Evolutionary conservation across 805 yeast genomes (phyloP).

Genomic region (Metschnikowia reukaufii): DNA sequence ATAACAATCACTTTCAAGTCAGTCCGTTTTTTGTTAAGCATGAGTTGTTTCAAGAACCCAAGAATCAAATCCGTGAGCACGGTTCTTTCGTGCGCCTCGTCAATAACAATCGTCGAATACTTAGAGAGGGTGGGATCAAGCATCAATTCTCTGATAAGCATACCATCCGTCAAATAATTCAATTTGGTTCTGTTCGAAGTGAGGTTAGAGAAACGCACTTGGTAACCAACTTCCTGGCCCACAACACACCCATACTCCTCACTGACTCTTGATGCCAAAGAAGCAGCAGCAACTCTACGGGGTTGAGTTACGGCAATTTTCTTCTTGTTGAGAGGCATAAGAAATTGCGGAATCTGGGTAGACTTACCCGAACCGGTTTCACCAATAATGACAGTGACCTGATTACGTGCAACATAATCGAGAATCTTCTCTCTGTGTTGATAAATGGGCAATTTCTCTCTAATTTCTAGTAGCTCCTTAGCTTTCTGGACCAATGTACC

Average conservation of each 20-base stretch:
- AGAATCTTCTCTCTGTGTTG: constrained; percentile 65
- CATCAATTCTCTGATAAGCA: constrained; percentile 91
- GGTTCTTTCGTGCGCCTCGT: constrained; percentile 98
- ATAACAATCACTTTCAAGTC: constrained; percentile 74
- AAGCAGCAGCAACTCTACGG: constrained; percentile 95
- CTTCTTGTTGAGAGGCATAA: constrained; percentile 55
- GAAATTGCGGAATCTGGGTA: constrained; percentile 91
- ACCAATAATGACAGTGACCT: constrained; percentile 83
- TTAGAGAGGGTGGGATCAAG: constrained; percentile 59
- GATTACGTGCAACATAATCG: constrained; percentile 51
- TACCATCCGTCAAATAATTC: constrained; percentile 94
- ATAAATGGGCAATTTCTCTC: constrained; percentile 73
- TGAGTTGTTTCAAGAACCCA: constrained; percentile 78
- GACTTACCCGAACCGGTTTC: constrained; percentile 99
- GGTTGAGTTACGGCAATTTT: constrained; percentile 94
- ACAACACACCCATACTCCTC: constrained; percentile 77
- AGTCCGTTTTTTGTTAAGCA: constrained; percentile 48
- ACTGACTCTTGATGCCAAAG: constrained; percentile 88
- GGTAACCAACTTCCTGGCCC: constrained; percentile 86
- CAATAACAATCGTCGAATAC: constrained; percentile 78
- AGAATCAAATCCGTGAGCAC: constrained; percentile 84
- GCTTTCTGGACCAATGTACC: constrained; percentile 35
- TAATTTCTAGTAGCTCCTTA: constrained; percentile 44
- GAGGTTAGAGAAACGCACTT: constrained; percentile 85
- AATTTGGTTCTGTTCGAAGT: constrained; percentile 60